Conservation (phyloP, 2,329 filamentous ascomycete genomes). For the Ophiostoma tasmaniense region DNA sequence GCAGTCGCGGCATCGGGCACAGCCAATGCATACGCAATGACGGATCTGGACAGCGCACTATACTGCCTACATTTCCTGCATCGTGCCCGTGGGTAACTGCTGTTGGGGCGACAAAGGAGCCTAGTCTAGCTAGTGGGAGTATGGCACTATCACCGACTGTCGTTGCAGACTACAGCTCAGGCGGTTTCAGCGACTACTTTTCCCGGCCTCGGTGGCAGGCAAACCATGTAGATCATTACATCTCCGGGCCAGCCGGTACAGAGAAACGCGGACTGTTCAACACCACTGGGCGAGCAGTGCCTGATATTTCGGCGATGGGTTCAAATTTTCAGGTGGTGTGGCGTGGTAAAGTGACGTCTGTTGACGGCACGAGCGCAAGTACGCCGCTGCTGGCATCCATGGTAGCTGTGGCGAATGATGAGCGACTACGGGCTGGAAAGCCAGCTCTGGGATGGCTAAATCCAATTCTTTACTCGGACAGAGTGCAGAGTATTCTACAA, state of each 20-base stretch:
- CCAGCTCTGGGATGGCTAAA: slow-evolving; percentile 47
- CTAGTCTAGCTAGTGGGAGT: slow-evolving; percentile 19
- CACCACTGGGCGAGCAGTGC: slow-evolving; percentile 37
- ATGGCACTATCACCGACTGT: slow-evolving; percentile 24
- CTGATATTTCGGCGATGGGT: slow-evolving; percentile 47
- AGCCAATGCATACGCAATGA: slow-evolving; percentile 52
- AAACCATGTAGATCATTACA: slow-evolving; percentile 32
- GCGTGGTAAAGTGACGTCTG: slow-evolving; percentile 23
- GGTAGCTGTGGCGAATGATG: slow-evolving; percentile 47
- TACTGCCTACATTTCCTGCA: slow-evolving; percentile 55
- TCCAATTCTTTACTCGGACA: slow-evolving; percentile 35
- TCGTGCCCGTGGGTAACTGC: slow-evolving; percentile 61
- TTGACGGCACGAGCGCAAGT: slow-evolving; percentile 43
- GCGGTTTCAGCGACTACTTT: slow-evolving; percentile 48
- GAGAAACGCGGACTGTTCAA: slow-evolving; percentile 34
- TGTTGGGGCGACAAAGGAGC: slow-evolving; percentile 47
- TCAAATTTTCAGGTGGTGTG: slow-evolving; percentile 43
- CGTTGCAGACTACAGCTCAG: slow-evolving; percentile 37
- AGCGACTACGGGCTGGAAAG: slow-evolving; percentile 41
- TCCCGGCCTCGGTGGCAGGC: slow-evolving; percentile 38
- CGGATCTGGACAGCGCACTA: slow-evolving; percentile 45
- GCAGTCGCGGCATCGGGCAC: slow-evolving; percentile 34
- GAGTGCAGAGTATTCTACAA: slow-evolving; percentile 31
- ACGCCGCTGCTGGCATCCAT: slow-evolving; percentile 47
- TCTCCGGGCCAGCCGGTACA: slow-evolving; percentile 27